A percentile compares a stretch with the other conserved stretches of the same genome.
Conservation (phyloP, 176 grass and related monocot genomes). For the Carex kokanica region DNA sequence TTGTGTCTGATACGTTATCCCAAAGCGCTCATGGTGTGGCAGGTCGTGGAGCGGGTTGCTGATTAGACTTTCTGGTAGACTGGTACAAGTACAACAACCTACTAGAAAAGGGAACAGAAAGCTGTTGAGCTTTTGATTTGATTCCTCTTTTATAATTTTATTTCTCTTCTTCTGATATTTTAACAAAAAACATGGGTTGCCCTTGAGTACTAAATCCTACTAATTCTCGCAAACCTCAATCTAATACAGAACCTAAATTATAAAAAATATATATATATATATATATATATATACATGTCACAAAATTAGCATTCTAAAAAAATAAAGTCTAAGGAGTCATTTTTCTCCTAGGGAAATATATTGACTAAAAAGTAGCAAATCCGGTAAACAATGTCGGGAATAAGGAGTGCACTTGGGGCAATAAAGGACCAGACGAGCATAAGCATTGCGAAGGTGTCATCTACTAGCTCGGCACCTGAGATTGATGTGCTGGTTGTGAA, state of each 20-base stretch:
- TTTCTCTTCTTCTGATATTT: not conserved
- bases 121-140: not conserved
- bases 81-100: slow-evolving; percentile 6
- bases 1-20: not conserved
- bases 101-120: not conserved
- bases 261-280: not conserved
- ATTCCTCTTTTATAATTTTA: not conserved
- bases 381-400: slow-evolving; percentile 27
- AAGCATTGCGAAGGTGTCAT: slow-evolving; percentile 61
- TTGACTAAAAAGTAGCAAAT: not conserved
- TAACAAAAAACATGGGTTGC: not conserved
- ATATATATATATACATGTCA: not conserved
- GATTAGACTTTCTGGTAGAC: not conserved
- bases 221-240: not conserved
- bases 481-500: slow-evolving; percentile 70
- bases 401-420: slow-evolving; percentile 68
- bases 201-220: not conserved
- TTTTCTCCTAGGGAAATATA: not conserved
- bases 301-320: not conserved
- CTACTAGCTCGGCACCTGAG: slow-evolving; percentile 43
- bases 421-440: slow-evolving; percentile 84
- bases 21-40: not conserved
- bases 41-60: not conserved
- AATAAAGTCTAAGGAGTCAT: not conserved
- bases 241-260: not conserved